Conservation (phyloP, 2,329 filamentous ascomycete species). For the Davidsoniella eucalypti region DNA sequence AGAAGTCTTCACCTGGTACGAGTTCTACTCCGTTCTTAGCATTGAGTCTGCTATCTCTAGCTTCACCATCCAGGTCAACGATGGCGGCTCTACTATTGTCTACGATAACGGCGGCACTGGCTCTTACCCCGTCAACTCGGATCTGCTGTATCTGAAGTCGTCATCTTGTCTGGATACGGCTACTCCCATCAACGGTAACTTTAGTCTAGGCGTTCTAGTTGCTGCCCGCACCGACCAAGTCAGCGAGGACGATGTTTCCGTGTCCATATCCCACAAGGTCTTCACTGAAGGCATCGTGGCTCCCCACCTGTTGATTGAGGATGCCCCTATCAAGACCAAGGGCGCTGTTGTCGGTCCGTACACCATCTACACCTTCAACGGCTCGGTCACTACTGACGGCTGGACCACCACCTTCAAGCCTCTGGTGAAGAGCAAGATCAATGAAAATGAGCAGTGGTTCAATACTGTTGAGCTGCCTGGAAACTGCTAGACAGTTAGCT, state of each 20-base stretch:
- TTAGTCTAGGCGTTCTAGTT: background rate
- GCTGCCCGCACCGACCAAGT: slow-evolving; percentile 2
- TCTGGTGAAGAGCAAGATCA: slow-evolving; percentile 1
- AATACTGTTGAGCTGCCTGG: background rate
- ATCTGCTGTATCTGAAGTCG: slow-evolving; percentile 16
- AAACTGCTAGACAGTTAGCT: background rate
- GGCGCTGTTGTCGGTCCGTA: slow-evolving; percentile 2
- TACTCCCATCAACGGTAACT: background rate
- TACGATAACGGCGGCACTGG: slow-evolving; percentile 17
- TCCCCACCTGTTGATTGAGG: slow-evolving; percentile 1
- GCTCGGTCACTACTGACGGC: background rate
- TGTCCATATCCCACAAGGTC: slow-evolving; percentile 4
- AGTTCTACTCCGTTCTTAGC: slow-evolving; percentile 18
- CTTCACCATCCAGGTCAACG: slow-evolving; percentile 19
- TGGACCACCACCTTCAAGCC: slow-evolving; percentile 8
- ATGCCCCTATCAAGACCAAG: background rate
- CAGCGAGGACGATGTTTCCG: slow-evolving; percentile 1
- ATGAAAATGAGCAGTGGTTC: background rate
- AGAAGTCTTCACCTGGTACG: slow-evolving; percentile 19
- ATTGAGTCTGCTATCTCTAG: slow-evolving; percentile 18
- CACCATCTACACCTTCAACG: slow-evolving; percentile 7
- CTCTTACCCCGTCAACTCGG: slow-evolving; percentile 19
- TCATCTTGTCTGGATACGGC: slow-evolving; percentile 16
- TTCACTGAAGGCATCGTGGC: background rate
- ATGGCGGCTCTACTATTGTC: slow-evolving; percentile 15